phyloP scores from a whole-genome alignment of 2,329 filamentous ascomycete species.

The Ophiocordyceps robertsii region DNA sequence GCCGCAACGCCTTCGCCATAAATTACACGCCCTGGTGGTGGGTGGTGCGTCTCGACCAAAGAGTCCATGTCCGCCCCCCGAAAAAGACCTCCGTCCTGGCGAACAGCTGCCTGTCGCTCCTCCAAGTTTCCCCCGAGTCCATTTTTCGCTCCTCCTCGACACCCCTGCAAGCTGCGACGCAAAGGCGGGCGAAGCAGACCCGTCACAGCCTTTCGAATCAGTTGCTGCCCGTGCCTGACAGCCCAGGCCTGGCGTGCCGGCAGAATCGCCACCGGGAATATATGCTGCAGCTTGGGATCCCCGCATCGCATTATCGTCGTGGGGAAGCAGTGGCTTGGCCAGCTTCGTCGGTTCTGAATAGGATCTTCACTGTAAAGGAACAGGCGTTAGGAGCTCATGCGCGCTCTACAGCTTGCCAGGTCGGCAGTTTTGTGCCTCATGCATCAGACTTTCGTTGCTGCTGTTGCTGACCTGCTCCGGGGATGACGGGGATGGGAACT shows the following conservation, averaged over 20 bases:
- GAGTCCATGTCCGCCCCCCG: neutral
- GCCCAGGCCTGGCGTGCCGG: neutral
- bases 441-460: constrained; percentile 1
- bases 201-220: no score
- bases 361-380: no score
- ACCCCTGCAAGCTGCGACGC: no score
- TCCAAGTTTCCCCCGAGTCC: neutral
- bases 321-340: no score
- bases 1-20: neutral
- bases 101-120: neutral
- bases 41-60: neutral
- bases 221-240: neutral
- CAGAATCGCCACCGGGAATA: no score
- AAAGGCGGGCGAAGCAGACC: no score
- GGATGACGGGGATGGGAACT: constrained; percentile 28
- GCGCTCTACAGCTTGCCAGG: no score
- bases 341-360: no score
- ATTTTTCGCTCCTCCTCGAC: neutral
- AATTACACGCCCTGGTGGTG: neutral
- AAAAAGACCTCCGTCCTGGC: neutral
- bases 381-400: no score
- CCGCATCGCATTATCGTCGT: no score
- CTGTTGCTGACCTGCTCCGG: constrained; percentile 16
- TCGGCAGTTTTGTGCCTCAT: neutral
- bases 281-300: no score